Conservation (phyloP, 2,329 filamentous ascomycete genomes). For the Beauveria brongniartii region DNA sequence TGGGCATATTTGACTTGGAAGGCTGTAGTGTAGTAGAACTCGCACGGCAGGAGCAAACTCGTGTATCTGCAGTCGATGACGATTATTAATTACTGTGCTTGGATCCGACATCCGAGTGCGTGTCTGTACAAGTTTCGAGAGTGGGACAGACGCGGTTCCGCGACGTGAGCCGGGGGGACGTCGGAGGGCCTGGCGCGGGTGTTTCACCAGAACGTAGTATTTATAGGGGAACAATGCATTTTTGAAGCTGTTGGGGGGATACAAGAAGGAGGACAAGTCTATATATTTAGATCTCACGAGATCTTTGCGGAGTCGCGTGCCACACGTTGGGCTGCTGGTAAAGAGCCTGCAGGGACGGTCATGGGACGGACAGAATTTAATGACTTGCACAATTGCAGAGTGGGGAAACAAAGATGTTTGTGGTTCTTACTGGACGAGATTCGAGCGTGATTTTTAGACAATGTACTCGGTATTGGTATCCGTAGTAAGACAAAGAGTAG, state of each 20-base stretch:
- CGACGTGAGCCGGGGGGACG: neutral
- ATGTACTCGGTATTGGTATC: neutral
- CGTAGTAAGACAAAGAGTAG: neutral
- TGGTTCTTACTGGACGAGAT: neutral
- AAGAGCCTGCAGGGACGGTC: neutral
- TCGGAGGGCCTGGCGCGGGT: neutral
- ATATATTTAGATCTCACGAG: neutral
- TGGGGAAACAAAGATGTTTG: neutral
- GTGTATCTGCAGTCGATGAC: neutral
- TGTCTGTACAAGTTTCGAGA: neutral
- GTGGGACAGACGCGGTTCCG: conserved; percentile 8
- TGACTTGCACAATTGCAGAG: conserved; percentile 1
- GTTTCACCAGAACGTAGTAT: neutral
- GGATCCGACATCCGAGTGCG: neutral
- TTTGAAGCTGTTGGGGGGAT: neutral
- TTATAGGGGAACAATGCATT: neutral
- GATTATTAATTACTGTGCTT: neutral
- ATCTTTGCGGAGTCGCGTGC: neutral
- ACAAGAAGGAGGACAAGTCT: neutral
- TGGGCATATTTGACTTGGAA: neutral
- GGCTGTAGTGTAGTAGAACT: neutral
- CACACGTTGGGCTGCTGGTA: neutral
- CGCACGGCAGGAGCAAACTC: neutral
- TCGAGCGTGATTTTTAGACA: neutral
- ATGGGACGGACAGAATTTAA: neutral